Evolutionary conservation across 2,329 filamentous ascomycete genomes (phyloP).

Genomic region (Nemania sp.): DNA sequence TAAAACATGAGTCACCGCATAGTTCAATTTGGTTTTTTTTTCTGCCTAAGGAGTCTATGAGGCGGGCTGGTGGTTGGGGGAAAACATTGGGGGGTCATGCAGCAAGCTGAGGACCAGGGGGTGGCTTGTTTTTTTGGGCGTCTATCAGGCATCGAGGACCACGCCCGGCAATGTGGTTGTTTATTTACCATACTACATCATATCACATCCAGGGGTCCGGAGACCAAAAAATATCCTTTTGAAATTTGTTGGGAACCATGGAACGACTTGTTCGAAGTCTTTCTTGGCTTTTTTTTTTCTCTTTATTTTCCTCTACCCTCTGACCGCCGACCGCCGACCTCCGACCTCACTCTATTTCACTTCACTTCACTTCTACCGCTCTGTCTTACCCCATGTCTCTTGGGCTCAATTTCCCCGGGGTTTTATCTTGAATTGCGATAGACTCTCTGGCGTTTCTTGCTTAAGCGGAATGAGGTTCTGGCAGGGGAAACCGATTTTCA

Average conservation of each 20-base stretch:
- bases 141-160: slow-evolving; percentile 37
- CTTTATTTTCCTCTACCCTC: background rate
- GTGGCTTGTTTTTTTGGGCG: slow-evolving; percentile 31
- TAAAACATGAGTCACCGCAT: slow-evolving; percentile 26
- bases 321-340: background rate
- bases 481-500: slow-evolving; percentile 13
- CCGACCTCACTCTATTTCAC: background rate
- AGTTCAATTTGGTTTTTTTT: slow-evolving; percentile 12
- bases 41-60: slow-evolving; percentile 19
- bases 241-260: slow-evolving; percentile 25
- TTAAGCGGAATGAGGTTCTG: slow-evolving; percentile 31
- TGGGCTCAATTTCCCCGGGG: slow-evolving; percentile 10
- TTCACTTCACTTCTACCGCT: too few species aligned
- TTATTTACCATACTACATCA: slow-evolving; percentile 27
- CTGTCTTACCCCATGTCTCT: background rate
- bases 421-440: slow-evolving; percentile 30
- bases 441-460: slow-evolving; percentile 33
- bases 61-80: slow-evolving; percentile 28
- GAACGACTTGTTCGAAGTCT: slow-evolving; percentile 11
- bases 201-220: slow-evolving; percentile 31
- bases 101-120: slow-evolving; percentile 33
- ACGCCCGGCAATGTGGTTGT: slow-evolving; percentile 26
- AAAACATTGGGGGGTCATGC: slow-evolving; percentile 26
- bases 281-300: slow-evolving; percentile 27
- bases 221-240: slow-evolving; percentile 13